Percentiles rank a stretch among this genome's conserved stretches.
Evolutionary conservation across 2,329 filamentous ascomycete species (phyloP).

Genomic region (Bipolaris zeicola): DNA sequence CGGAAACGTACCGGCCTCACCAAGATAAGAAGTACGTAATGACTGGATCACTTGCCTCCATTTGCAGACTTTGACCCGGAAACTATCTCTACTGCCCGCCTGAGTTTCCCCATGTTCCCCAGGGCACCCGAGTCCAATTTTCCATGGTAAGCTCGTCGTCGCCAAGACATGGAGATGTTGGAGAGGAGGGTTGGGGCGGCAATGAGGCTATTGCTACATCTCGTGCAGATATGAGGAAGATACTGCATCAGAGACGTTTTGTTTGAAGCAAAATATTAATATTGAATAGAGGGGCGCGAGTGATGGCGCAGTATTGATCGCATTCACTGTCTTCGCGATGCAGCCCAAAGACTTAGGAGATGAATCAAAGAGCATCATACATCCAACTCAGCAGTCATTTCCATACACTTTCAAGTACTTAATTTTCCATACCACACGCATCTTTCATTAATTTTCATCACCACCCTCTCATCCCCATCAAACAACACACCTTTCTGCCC

Average conservation of each 20-base stretch:
- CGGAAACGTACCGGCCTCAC: slow-evolving; percentile 43
- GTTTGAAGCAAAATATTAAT: not conserved
- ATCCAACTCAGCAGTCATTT: too few relatives aligned
- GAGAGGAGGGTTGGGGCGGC: not conserved
- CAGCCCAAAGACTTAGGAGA: not conserved
- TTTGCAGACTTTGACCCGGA: slow-evolving; percentile 19
- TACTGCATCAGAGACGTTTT: not conserved
- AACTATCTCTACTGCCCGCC: slow-evolving; percentile 13
- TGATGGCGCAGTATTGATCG: not conserved
- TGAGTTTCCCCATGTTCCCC: slow-evolving; percentile 3
- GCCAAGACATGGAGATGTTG: slow-evolving; percentile 20
- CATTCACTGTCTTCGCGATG: not conserved
- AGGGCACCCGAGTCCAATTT: not conserved
- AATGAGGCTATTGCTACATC: not conserved
- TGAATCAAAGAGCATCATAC: not conserved
- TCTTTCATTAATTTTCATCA: too few relatives aligned
- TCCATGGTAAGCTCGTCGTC: slow-evolving; percentile 15
- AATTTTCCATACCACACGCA: not conserved
- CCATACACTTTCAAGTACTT: not conserved
- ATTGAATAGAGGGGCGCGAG: not conserved
- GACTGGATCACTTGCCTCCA: slow-evolving; percentile 32
- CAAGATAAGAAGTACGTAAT: slow-evolving; percentile 48
- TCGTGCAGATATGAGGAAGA: too few relatives aligned
- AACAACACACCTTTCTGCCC: not conserved
- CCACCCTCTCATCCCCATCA: not conserved